A percentile compares a stretch with the other conserved stretches of the same genome.
phyloP scores from a whole-genome alignment of 805 yeast species.

The Saturnispora besseyi region DNA sequence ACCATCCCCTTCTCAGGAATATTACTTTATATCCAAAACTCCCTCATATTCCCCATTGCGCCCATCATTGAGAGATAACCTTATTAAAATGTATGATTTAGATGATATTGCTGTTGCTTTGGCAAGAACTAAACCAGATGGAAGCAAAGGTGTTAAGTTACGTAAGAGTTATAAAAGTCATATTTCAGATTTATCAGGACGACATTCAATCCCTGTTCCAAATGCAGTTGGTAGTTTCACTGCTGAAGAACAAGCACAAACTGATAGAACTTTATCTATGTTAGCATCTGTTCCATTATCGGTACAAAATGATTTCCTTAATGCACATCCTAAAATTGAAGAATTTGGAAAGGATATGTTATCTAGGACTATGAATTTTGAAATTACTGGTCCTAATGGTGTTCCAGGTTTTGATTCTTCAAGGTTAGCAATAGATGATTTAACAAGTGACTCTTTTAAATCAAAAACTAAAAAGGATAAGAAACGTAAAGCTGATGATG shows the following conservation, averaged over 20 bases:
- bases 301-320: constrained; percentile 31
- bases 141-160: constrained; percentile 84
- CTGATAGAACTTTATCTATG: constrained; percentile 30
- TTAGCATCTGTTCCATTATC: constrained; percentile 26
- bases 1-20: constrained; percentile 9
- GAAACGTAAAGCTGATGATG: constrained; percentile 20
- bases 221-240: constrained; percentile 4
- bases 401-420: constrained; percentile 69
- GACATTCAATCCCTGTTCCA: constrained; percentile 50
- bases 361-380: constrained; percentile 45
- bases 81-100: constrained; percentile 61
- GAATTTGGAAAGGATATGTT: constrained; percentile 43
- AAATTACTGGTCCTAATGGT: constrained; percentile 57
- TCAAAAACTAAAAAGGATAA: constrained; percentile 16
- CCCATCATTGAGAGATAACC: constrained; percentile 69
- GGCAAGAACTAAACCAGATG: constrained; percentile 80
- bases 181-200: constrained; percentile 77
- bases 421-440: constrained; percentile 40
- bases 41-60: constrained; percentile 33
- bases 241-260: constrained; percentile 4
- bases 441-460: constrained; percentile 4
- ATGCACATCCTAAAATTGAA: constrained; percentile 30
- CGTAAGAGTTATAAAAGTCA: constrained; percentile 94
- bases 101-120: constrained; percentile 64
- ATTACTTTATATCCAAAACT: constrained; percentile 26